Evolutionary conservation across 2,329 filamentous ascomycete species (phyloP).

Genomic region (Neopestalotiopsis clavispora): DNA sequence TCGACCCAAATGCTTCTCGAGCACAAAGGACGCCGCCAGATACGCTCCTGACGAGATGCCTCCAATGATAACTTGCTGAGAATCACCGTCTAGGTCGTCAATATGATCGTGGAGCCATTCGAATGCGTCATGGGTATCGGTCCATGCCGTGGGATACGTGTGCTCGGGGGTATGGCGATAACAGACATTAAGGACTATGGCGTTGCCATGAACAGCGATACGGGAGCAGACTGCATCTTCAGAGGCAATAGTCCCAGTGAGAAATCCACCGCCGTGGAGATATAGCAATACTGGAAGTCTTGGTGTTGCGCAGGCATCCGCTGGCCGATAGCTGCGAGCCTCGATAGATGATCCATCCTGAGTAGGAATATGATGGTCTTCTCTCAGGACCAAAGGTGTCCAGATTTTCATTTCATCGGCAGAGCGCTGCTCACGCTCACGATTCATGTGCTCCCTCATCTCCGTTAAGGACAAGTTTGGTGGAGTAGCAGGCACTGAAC

Average conservation of each 20-base stretch:
- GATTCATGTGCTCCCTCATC: conserved; percentile 3
- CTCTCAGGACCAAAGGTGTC: background rate
- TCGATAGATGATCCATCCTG: conserved; percentile 1
- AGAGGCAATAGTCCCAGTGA: conserved; percentile 1
- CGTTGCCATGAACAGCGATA: background rate
- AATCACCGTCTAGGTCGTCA: conserved; percentile 1
- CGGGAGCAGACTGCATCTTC: conserved; percentile 12
- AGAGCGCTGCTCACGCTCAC: background rate
- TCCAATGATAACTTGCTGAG: background rate
- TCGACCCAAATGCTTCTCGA: conserved; percentile 11
- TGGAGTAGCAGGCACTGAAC: background rate
- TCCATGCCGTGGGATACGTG: conserved; percentile 11
- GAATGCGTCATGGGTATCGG: conserved; percentile 10
- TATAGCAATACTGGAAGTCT: conserved; percentile 1
- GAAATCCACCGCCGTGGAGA: conserved; percentile 10
- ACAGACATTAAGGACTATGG: conserved; percentile 8
- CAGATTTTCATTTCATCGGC: conserved; percentile 9
- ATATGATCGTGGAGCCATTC: conserved; percentile 15
- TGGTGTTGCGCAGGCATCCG: background rate
- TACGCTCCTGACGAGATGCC: conserved; percentile 14
- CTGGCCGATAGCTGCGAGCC: conserved; percentile 4
- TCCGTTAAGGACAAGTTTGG: background rate
- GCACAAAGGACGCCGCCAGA: conserved; percentile 14
- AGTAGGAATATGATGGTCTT: conserved; percentile 6
- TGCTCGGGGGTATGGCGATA: conserved; percentile 11